Evolutionary conservation across 306 rosid genomes (phyloP), one percentile per base, ranked within the genome.

Genomic region (Dryas alaskensis): DNA sequence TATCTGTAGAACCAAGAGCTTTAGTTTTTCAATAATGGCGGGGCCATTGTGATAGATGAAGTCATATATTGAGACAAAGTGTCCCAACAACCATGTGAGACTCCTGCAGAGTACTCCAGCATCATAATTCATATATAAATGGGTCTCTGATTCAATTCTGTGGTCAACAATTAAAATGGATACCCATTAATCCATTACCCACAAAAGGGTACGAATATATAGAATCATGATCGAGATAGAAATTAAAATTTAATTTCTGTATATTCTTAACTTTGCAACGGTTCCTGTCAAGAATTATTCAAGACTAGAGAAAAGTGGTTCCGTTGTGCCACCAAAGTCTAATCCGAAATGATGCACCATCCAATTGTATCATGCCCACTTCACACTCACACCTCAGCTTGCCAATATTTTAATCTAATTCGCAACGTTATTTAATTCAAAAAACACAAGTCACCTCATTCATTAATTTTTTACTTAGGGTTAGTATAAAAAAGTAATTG

Each of bases 311-410:
- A 53, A 83, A 79, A 60, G 73, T 65, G 43, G 60, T 46, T 58
- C 45, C 22, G 67, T 60, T 69, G 67, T 74, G 74, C 52, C 80
- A 10, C 72, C 59, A 75, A 78, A 75, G 81, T 79, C 80, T 74
- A 65, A 49, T 74, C 74, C 54, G 14, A 60, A 59, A 65, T 65
- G 54, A 71, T 72, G 17, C 25, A 48, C 58, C 63, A 60, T 77
- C 10, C 59, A 43, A 48, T 25, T 57, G 52, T 16, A 48, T 58
- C 37, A 2, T 46, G 42, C 8, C 64, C 50, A 53, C 53, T 47
- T 14, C 65, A 68, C 37, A 16, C 60, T 42, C 63, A 40, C 64
- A 68, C 40, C 54, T 77, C 63, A 69, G 31, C 47, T 68, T 68
- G 69, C 49, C 27, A 44, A 69, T 69, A 45, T 42, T 39, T 69